phyloP scores from a whole-genome alignment of 2,329 filamentous ascomycete species.

The Fusarium tupiense region DNA sequence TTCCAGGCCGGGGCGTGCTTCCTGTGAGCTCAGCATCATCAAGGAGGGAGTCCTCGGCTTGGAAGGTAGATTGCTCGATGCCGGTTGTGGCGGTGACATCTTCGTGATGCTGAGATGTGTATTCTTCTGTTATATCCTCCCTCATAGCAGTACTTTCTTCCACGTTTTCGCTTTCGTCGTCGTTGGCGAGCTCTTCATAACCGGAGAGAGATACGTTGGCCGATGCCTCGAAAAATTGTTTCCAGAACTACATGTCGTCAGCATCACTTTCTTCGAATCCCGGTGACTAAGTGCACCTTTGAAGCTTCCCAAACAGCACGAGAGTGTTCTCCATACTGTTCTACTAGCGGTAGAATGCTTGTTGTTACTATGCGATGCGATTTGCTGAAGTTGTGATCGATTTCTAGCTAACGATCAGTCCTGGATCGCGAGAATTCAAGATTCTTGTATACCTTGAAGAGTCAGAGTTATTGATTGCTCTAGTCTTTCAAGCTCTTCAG shows the following conservation, averaged over 20 bases:
- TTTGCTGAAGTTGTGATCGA: conserved; percentile 97
- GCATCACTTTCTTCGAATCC: not conserved
- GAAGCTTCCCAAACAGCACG: conserved; percentile 96
- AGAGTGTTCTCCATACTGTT: conserved; percentile 95
- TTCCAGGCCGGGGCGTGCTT: conserved; percentile 73
- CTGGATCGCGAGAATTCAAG: not conserved
- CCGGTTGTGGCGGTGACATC: conserved; percentile 50
- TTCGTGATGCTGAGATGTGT: conserved; percentile 54
- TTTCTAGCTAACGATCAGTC: conserved; percentile 69
- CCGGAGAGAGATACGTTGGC: conserved; percentile 96
- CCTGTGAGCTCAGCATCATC: conserved; percentile 71
- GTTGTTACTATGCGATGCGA: conserved; percentile 96
- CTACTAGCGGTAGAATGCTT: conserved; percentile 90
- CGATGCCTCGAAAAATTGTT: conserved; percentile 98
- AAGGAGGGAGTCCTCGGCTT: conserved; percentile 72
- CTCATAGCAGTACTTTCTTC: conserved; percentile 66
- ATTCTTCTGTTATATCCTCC: conserved; percentile 63
- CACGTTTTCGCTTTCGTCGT: conserved; percentile 64
- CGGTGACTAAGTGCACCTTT: conserved; percentile 66
- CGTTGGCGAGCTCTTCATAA: conserved; percentile 84
- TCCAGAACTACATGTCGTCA: conserved; percentile 81
- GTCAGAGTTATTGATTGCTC: conserved; percentile 98
- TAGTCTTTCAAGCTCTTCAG: conserved; percentile 93
- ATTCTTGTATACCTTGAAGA: conserved; percentile 75
- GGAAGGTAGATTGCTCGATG: conserved; percentile 49